Evolutionary conservation across 257 asterid species (phyloP).

Genomic region (Solanum dulcamara): DNA sequence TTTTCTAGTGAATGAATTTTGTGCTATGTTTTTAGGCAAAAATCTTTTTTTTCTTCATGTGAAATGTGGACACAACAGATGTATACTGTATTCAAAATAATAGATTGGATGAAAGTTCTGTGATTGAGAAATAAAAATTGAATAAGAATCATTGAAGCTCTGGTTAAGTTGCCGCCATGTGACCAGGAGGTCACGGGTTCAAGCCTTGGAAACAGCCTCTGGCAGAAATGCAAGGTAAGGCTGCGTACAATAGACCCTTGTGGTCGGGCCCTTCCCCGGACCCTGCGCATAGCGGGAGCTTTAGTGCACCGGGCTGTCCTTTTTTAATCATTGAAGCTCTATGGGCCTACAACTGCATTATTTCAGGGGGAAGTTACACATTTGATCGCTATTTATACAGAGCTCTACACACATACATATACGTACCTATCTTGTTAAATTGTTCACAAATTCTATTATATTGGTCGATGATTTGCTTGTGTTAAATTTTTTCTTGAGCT

Average conservation of each 20-base stretch:
- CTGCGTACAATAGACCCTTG: no score
- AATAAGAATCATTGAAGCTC: neutral
- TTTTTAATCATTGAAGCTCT: neutral
- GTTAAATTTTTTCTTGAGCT: neutral
- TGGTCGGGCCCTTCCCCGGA: no score
- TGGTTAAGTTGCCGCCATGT: no score
- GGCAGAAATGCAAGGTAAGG: no score
- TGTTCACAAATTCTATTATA: neutral
- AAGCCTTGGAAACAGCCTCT: no score
- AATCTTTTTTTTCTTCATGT: neutral
- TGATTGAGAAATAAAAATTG: neutral
- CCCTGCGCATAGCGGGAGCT: no score
- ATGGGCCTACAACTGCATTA: neutral
- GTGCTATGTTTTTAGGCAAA: neutral
- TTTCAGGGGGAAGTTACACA: neutral
- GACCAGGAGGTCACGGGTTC: no score
- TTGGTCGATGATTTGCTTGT: neutral
- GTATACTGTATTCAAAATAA: neutral
- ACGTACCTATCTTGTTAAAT: neutral
- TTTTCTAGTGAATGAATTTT: neutral
- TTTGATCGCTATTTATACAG: neutral
- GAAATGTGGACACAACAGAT: neutral
- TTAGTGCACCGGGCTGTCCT: no score
- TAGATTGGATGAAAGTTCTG: neutral
- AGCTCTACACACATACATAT: neutral